Evolutionary conservation across 169 alveolate species (phyloP), one percentile per base, ranked within the genome.

Genomic region (Hammondia hammondi): DNA sequence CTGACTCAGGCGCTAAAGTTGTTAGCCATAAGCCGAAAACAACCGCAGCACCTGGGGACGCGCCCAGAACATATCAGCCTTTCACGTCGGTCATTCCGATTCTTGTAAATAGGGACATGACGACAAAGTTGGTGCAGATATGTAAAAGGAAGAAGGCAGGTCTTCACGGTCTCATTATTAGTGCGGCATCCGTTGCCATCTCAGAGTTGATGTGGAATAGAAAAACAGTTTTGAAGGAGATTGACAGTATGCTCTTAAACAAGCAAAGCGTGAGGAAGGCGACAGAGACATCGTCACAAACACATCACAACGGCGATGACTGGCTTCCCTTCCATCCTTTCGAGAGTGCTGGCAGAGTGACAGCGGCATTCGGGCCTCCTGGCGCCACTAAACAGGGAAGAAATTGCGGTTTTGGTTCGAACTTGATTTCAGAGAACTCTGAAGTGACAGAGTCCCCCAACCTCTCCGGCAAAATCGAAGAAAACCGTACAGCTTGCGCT

Each of bases 131-230:
- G 37, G 35, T 93, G 3, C 56, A 85, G 21, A 91, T 91, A 24
- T 93, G 95, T 57, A 84, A 37, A 56, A 91, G 56, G 29, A 85
- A 56, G 52, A 85, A 71, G 81, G 85, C 90, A 85, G 85, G 92
- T 2, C 71, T 93, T 88, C 61, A 93, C 35, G 95, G 95, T 52
- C 85, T 93, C 10, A 81, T 93, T 37, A 85, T 91, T 37, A 77
- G 92, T 21, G 85, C 95, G 6, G 95, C 95, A 29, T 88, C 95
- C 4, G 90, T 85, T 9, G 95, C 95, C 5, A 89, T 93, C 12
- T 93, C 95, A 12, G 85, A 90, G 71, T 56, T 93, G 95, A 89
- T 93, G n/a, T 93, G 95, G 95, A 3, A 91, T 46, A 67, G 95
- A 39, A 43, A 72, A 24, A 70, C 85, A 4, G 93, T 93, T 24